Evolutionary conservation across 2,329 filamentous ascomycete genomes (phyloP).

Genomic region (Phialemonium atrogriseum): DNA sequence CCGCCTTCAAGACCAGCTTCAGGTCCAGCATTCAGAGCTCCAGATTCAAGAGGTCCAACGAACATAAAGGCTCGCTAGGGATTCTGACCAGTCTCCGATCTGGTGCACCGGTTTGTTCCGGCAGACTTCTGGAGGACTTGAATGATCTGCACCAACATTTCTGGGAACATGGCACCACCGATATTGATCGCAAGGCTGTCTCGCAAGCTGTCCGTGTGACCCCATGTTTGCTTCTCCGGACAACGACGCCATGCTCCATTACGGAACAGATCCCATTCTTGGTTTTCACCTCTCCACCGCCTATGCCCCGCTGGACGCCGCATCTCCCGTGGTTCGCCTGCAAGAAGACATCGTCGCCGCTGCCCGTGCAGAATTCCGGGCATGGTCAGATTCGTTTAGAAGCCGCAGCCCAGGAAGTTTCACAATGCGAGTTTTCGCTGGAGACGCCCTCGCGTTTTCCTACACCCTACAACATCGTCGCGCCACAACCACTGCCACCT

Average conservation of each 20-base stretch:
- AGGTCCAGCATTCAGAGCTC: slow-evolving; percentile 4
- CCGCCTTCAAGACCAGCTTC: slow-evolving; percentile 12
- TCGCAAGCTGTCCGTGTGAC: too few relatives aligned
- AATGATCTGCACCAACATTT: too few relatives aligned
- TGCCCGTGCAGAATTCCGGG: slow-evolving; percentile 35
- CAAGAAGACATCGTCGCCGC: slow-evolving; percentile 16
- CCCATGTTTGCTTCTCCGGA: not conserved
- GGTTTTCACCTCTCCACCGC: too few relatives aligned
- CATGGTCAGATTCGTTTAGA: slow-evolving; percentile 36
- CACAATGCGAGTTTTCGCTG: slow-evolving; percentile 34
- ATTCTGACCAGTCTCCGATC: slow-evolving; percentile 5
- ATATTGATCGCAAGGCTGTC: too few relatives aligned
- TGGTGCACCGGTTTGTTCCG: slow-evolving; percentile 5
- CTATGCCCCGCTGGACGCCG: not conserved
- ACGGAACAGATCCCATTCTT: too few relatives aligned
- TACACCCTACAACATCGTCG: slow-evolving; percentile 38
- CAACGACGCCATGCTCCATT: not conserved
- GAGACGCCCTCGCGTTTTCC: slow-evolving; percentile 43
- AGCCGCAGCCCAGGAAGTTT: slow-evolving; percentile 17
- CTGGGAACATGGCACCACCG: too few relatives aligned
- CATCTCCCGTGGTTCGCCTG: not conserved
- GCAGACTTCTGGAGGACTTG: too few relatives aligned
- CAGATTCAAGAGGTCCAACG: not conserved
- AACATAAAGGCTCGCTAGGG: too few relatives aligned
- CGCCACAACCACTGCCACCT: slow-evolving; percentile 20